Conservation (phyloP, 1,284 basidiomycete genomes). For the Mycena citricolor region DNA sequence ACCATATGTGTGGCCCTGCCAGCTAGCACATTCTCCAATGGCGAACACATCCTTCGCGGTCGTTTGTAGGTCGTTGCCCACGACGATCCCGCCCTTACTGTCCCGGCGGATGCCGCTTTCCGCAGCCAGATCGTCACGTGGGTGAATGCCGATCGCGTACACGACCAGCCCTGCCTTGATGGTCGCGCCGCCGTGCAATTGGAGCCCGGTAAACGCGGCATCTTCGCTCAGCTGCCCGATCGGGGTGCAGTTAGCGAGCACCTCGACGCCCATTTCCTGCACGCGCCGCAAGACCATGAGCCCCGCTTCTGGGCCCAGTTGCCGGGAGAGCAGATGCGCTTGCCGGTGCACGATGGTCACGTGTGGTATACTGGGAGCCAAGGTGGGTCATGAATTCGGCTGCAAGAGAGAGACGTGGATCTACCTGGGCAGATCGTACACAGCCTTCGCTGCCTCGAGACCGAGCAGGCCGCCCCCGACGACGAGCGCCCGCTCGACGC, state of each 20-base stretch:
- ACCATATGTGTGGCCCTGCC: conserved; percentile 68
- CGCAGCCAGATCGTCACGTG: conserved; percentile 68
- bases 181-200: conserved; percentile 44
- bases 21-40: conserved; percentile 76
- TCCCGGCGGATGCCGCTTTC: conserved; percentile 50
- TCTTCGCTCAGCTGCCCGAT: conserved; percentile 41
- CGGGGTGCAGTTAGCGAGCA: conserved; percentile 54
- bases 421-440: conserved; percentile 56
- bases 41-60: conserved; percentile 64
- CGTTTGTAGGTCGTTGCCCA: conserved; percentile 59
- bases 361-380: conserved; percentile 32
- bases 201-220: conserved; percentile 47
- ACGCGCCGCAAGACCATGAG: conserved; percentile 70
- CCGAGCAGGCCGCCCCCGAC: conserved; percentile 76
- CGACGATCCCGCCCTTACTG: conserved; percentile 55
- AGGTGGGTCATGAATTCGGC: background rate
- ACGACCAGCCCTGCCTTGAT: conserved; percentile 55
- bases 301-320: conserved; percentile 69
- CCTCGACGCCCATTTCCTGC: conserved; percentile 63
- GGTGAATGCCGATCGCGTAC: conserved; percentile 68
- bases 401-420: conserved; percentile 9
- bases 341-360: conserved; percentile 59
- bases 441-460: conserved; percentile 74
- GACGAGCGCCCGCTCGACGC: conserved; percentile 52
- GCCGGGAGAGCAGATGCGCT: conserved; percentile 64